Base-by-base conservation (phyloP, 2,329 filamentous ascomycete genomes). In the Fusarium nisikadoi region DNA sequence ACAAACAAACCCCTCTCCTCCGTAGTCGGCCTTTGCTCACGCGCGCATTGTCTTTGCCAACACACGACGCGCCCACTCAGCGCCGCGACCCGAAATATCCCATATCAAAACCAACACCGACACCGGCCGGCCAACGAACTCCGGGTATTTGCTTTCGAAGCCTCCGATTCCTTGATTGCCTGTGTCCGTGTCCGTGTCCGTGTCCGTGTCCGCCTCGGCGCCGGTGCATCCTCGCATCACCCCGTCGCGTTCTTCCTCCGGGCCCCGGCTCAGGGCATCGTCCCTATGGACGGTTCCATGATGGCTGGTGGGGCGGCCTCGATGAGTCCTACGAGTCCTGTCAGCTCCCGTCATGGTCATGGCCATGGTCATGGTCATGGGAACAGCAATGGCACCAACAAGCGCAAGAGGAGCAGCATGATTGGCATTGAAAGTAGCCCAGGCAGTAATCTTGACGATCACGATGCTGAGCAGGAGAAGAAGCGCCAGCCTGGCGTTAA, bases 401-500 rank as follows among this genome's bases (percentile, higher is more conserved):
- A 91, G 84, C 84, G 90, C 78, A 92, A 92, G 85, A 80, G 83
- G 62, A 85, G 88, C 73, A 90, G 81, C 57, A 80, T 87, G 68
- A 84, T 76, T 38, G 79, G 80, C 31, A 82, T 88, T 68, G 89
- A 91, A 65, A 91, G 89, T 79, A 91, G 89, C 72, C 89, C 89
- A 7, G 88, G 86, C 31, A 91, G 88, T 76, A 73, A 67, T 47
- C 67, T 80, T 43, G 83, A 86, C 54, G 86, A 85, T 63, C 87
- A 87, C 62, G 85, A 90, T 64, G 89, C 90, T 65, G 88, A 90
- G 57, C 81, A 85, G 50, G 88, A 90, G 76, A 89, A 88, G 81
- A 90, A 89, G 81, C 86, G 90, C 68, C 89, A 91, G 73, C 90
- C 90, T 31, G 90, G 90, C 60, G 90, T 92, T 53, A 94, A 95